Percentiles rank a stretch among this genome's conserved stretches.
Conservation (phyloP, 1,284 basidiomycete species). For the Schizophyllum amplum region DNA sequence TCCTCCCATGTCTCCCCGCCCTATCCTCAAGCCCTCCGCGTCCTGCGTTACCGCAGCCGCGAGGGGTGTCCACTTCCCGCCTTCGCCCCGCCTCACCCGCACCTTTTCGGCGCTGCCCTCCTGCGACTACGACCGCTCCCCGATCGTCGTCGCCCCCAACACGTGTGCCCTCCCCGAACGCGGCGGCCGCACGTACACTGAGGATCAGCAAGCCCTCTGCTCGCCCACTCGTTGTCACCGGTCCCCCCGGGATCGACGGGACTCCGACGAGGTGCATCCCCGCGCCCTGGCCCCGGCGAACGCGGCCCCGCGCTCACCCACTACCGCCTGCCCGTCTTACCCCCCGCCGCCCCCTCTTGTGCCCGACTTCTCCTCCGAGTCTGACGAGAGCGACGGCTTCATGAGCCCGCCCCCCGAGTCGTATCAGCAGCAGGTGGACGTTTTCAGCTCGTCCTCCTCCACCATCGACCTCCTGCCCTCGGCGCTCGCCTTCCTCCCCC, state of each 20-base stretch:
- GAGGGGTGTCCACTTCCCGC: conserved; percentile 43
- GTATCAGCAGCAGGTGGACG: background rate
- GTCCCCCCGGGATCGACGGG: conserved; percentile 12
- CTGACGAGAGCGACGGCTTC: conserved; percentile 53
- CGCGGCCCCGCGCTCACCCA: background rate
- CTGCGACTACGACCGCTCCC: conserved; percentile 60
- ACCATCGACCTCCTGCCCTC: background rate
- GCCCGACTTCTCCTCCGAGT: conserved; percentile 53
- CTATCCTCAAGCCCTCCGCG: background rate
- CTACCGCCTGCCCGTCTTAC: conserved; percentile 4
- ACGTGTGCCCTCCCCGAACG: conserved; percentile 63
- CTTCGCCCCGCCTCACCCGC: conserved; percentile 46
- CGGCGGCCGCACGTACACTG: conserved; percentile 55
- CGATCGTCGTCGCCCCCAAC: conserved; percentile 59
- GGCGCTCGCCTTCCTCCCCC: background rate
- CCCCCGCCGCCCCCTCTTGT: conserved; percentile 32
- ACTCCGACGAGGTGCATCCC: background rate
- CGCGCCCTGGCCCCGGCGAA: conserved; percentile 5
- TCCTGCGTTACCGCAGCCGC: background rate
- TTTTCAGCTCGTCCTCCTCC: background rate
- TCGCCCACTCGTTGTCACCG: background rate
- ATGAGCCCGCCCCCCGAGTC: conserved; percentile 22
- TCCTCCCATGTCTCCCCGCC: background rate
- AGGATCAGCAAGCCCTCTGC: conserved; percentile 23
- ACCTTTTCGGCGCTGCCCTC: conserved; percentile 51